Conservation (phyloP, 2,329 filamentous ascomycete genomes). For the Hortaea werneckii region DNA sequence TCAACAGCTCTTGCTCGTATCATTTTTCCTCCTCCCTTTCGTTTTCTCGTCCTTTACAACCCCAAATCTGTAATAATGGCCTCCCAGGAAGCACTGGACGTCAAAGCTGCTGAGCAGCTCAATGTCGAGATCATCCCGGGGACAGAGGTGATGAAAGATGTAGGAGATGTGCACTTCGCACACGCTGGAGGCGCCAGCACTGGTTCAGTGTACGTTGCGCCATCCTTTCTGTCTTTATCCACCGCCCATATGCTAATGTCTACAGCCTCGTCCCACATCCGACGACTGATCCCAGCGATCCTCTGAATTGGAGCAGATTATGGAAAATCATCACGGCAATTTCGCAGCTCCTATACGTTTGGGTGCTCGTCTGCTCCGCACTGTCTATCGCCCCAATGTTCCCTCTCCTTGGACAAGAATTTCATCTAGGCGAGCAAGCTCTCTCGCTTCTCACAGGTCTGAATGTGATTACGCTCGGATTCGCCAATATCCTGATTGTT, state of each 20-base stretch:
- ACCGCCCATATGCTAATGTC: background rate
- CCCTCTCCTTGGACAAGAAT: conserved; percentile 31
- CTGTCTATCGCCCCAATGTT: conserved; percentile 36
- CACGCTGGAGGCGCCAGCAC: conserved; percentile 16
- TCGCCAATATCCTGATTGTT: conserved; percentile 36
- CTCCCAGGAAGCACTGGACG: conserved; percentile 4
- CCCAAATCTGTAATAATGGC: no score
- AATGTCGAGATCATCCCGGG: conserved; percentile 21
- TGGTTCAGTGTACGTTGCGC: conserved; percentile 16
- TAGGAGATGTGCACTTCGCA: conserved; percentile 17
- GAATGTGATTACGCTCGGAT: conserved; percentile 36
- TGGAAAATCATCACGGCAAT: conserved; percentile 26
- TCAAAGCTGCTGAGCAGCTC: conserved; percentile 11
- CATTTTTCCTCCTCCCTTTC: no score
- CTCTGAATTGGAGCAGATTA: conserved; percentile 18
- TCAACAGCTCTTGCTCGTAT: no score
- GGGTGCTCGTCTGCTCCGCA: conserved; percentile 33
- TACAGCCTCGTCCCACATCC: conserved; percentile 19
- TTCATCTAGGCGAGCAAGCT: conserved; percentile 31
- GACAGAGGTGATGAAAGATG: conserved; percentile 22
- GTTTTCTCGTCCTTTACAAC: no score
- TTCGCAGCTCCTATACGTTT: conserved; percentile 33
- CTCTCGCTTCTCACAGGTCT: conserved; percentile 33
- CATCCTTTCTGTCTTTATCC: background rate
- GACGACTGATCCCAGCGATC: conserved; percentile 14